A percentile compares a stretch with the other conserved stretches of the same genome.
These are phyloP conservation scores for Hanseniaspora vineae DNA, from an alignment of 805 yeast species.

Conservation along the genomic window DNA sequence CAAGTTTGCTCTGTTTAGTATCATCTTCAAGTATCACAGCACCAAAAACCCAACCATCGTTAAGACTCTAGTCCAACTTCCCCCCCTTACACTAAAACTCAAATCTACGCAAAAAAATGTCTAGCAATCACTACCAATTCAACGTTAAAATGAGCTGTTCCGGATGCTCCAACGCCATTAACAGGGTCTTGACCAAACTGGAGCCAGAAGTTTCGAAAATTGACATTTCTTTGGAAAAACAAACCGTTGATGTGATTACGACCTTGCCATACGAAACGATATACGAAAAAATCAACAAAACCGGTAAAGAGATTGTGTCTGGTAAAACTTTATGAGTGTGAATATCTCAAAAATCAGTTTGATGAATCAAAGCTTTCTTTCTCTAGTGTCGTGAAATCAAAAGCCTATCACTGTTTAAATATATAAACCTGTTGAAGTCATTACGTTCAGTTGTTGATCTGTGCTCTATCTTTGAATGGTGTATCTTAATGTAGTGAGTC, in stretches of 20 bases:
- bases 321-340: constrained; percentile 37
- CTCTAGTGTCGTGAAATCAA: too few relatives aligned
- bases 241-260: constrained; percentile 56
- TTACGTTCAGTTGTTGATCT: too few relatives aligned
- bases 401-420: too few relatives aligned
- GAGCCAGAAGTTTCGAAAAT: constrained; percentile 58
- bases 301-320: constrained; percentile 71
- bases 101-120: constrained; percentile 21
- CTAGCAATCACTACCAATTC: constrained; percentile 56
- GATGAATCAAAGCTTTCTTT: too few relatives aligned
- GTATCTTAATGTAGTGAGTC: too few relatives aligned
- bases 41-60: too few relatives aligned
- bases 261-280: constrained; percentile 62
- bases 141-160: constrained; percentile 79
- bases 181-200: constrained; percentile 54
- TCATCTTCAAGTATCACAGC: too few relatives aligned
- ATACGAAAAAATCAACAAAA: constrained; percentile 68
- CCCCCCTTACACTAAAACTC: neutral
- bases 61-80: too few relatives aligned
- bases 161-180: constrained; percentile 81
- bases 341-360: neutral
- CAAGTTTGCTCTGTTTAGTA: too few relatives aligned
- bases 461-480: too few relatives aligned
- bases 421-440: too few relatives aligned
- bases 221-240: constrained; percentile 66